Evolutionary conservation across 176 grass and related monocot species (phyloP).

Genomic region (Triticum timopheevii): DNA sequence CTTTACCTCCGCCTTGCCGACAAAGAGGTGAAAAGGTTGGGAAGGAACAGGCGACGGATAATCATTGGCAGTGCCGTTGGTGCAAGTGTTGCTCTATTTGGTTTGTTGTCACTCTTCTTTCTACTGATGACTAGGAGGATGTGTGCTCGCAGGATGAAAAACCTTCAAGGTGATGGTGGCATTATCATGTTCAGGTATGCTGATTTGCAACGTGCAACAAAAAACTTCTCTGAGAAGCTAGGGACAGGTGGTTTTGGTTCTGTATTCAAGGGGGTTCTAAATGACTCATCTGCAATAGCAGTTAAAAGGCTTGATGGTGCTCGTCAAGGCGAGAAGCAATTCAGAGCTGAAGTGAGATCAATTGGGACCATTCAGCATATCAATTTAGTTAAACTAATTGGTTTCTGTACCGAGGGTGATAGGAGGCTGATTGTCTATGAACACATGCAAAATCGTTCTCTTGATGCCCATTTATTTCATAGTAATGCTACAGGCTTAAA

Average conservation of each 20-base stretch:
- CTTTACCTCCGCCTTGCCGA: not conserved
- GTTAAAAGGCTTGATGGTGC: constrained; percentile 53
- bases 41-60: not conserved
- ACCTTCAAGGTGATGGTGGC: constrained; percentile 20
- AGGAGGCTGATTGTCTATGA: constrained; percentile 18
- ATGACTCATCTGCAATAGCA: constrained; percentile 34
- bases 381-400: constrained; percentile 29
- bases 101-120: not conserved
- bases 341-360: constrained; percentile 27
- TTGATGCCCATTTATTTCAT: constrained; percentile 22
- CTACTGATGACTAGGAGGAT: constrained; percentile 9
- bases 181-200: constrained; percentile 33
- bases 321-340: constrained; percentile 49
- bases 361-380: constrained; percentile 25
- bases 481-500: not conserved
- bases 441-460: constrained; percentile 12
- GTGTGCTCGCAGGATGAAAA: constrained; percentile 10
- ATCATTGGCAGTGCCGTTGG: not conserved
- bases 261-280: constrained; percentile 50
- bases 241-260: constrained; percentile 55
- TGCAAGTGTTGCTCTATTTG: not conserved
- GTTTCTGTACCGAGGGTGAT: constrained; percentile 6
- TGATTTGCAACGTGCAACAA: constrained; percentile 43
- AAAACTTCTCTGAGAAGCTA: constrained; percentile 53
- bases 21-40: not conserved